Conservation (phyloP, 1,284 basidiomycete species). For the Malassezia nana region DNA sequence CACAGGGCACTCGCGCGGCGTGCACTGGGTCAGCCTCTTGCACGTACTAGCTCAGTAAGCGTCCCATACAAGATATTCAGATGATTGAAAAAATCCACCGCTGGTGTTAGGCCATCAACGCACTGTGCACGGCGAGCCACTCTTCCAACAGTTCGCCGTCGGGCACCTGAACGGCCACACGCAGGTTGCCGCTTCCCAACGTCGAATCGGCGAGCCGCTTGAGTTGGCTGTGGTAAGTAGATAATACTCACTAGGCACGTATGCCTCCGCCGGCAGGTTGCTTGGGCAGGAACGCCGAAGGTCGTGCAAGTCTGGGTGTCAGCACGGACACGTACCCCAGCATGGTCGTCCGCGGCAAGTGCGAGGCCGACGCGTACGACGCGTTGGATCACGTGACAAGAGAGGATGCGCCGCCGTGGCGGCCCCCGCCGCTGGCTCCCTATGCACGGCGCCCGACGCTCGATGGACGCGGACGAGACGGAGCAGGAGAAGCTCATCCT, state of each 20-base stretch:
- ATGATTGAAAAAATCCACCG: constrained; percentile 48
- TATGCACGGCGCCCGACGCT: not conserved
- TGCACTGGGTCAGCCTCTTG: constrained; percentile 21
- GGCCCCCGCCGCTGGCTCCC: not conserved
- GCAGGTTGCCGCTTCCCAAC: constrained; percentile 56
- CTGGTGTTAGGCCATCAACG: constrained; percentile 20
- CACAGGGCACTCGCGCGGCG: constrained; percentile 64
- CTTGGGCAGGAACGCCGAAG: constrained; percentile 2
- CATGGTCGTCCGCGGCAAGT: constrained; percentile 1
- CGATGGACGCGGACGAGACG: constrained; percentile 1
- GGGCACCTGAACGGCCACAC: constrained; percentile 40
- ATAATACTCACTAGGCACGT: constrained; percentile 6
- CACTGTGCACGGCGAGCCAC: constrained; percentile 47
- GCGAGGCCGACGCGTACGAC: not conserved
- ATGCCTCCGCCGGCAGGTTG: constrained; percentile 5
- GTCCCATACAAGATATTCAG: constrained; percentile 48
- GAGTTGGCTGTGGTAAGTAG: constrained; percentile 55
- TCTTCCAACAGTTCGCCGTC: constrained; percentile 46
- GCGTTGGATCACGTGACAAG: constrained; percentile 10
- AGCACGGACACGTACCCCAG: constrained; percentile 11
- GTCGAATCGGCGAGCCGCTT: constrained; percentile 95
- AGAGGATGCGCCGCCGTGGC: not conserved
- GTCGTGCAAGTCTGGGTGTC: constrained; percentile 8
- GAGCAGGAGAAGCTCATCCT: constrained; percentile 15
- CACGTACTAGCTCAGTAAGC: constrained; percentile 39